Conservation (phyloP, 225 moss, liverwort and hornwort genomes). For the Polytrichum commune region DNA sequence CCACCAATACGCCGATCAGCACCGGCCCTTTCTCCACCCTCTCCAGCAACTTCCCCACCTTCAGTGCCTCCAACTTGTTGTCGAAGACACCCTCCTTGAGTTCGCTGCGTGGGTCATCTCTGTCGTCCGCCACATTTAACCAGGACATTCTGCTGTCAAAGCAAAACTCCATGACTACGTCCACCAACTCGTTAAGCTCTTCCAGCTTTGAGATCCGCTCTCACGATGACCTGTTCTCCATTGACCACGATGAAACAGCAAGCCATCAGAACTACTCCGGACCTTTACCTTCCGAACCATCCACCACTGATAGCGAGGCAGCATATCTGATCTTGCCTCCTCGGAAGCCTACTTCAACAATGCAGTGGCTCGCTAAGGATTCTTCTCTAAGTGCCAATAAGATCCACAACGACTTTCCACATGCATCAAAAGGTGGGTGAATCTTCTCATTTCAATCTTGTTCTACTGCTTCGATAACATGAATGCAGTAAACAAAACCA, state of each 20-base stretch:
- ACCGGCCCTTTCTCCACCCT: conserved; percentile 30
- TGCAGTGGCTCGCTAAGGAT: conserved; percentile 16
- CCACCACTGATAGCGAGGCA: conserved; percentile 17
- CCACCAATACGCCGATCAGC: background rate
- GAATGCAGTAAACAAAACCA: too few species aligned
- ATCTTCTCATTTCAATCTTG: too few species aligned
- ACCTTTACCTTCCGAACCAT: conserved; percentile 17
- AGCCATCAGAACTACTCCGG: conserved; percentile 20
- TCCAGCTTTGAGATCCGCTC: conserved; percentile 29
- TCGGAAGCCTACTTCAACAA: conserved; percentile 6
- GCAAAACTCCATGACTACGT: conserved; percentile 29
- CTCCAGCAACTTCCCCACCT: conserved; percentile 8
- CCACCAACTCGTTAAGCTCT: conserved; percentile 33
- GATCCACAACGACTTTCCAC: too few species aligned
- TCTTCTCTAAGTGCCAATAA: too few species aligned
- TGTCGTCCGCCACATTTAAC: conserved; percentile 42
- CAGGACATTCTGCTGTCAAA: conserved; percentile 1
- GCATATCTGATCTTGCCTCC: conserved; percentile 12
- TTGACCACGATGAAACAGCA: conserved; percentile 29
- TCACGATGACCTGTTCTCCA: conserved; percentile 41
- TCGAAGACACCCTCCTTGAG: conserved; percentile 32
- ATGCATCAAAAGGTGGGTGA: too few species aligned
- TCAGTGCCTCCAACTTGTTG: conserved; percentile 11
- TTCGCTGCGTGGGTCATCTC: conserved; percentile 47
- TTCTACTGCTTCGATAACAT: too few species aligned